Percentiles rank a stretch among this genome's conserved stretches.
Evolutionary conservation across 495 filamentous ascomycete species (phyloP).

Genomic region (Apodospora peruviana): DNA sequence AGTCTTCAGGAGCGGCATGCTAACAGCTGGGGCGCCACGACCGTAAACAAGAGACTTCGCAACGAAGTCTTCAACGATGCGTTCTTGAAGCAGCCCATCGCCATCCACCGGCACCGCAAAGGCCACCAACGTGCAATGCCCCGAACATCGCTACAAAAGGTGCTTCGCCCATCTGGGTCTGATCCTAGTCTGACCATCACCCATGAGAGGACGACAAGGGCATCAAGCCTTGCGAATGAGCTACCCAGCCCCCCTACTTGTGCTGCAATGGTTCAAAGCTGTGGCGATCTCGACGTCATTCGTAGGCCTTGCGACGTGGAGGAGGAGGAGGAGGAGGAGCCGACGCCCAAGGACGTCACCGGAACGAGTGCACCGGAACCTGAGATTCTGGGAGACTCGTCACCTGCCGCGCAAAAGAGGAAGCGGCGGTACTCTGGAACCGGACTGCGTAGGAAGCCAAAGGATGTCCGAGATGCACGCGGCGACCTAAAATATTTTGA

Average conservation of each 20-base stretch:
- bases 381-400: constrained; percentile 36
- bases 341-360: constrained; percentile 37
- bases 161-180: constrained; percentile 28
- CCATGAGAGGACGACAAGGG: constrained; percentile 9
- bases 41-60: constrained; percentile 78
- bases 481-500: constrained; percentile 79
- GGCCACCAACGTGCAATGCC: constrained; percentile 58
- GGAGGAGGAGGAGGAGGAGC: constrained; percentile 17
- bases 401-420: constrained; percentile 28
- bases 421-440: constrained; percentile 74
- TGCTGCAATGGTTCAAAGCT: constrained; percentile 19
- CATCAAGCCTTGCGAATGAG: constrained; percentile 1
- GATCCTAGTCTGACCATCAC: constrained; percentile 21
- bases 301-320: background rate
- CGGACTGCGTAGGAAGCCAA: constrained; percentile 63
- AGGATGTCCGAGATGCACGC: constrained; percentile 55
- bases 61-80: constrained; percentile 94
- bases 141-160: constrained; percentile 33
- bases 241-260: constrained; percentile 4
- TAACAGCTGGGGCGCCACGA: constrained; percentile 94
- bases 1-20: constrained; percentile 43
- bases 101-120: constrained; percentile 50
- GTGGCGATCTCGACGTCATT: constrained; percentile 25
- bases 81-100: constrained; percentile 76
- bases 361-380: constrained; percentile 54